Evolutionary conservation across 306 rosid genomes (phyloP).

Genomic region (Vicia villosa): DNA sequence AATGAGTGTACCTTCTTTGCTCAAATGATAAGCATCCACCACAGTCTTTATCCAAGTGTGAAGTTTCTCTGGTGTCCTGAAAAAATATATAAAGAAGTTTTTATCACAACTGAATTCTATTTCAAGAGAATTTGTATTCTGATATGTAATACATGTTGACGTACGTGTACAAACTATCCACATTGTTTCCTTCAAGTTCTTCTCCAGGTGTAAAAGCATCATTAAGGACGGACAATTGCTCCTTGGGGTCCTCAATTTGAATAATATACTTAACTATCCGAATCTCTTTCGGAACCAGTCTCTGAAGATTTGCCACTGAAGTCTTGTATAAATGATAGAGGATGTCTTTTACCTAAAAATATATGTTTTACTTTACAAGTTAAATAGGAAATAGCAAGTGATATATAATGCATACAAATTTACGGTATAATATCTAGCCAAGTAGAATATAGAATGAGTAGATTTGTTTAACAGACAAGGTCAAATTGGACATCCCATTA

Average conservation of each 20-base stretch:
- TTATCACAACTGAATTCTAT: slow-evolving; percentile 8
- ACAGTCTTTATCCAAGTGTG: slow-evolving; percentile 70
- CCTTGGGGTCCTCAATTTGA: slow-evolving; percentile 76
- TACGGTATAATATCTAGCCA: not conserved
- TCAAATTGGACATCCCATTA: slow-evolving; percentile 17
- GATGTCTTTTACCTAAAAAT: slow-evolving; percentile 72
- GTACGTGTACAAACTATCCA: slow-evolving; percentile 82
- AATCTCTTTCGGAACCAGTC: slow-evolving; percentile 81
- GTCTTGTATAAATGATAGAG: slow-evolving; percentile 81
- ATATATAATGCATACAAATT: not conserved
- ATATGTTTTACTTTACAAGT: slow-evolving; percentile 14
- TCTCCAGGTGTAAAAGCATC: slow-evolving; percentile 97
- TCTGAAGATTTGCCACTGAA: slow-evolving; percentile 82
- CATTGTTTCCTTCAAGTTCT: slow-evolving; percentile 74
- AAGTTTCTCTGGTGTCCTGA: slow-evolving; percentile 88
- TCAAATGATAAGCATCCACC: slow-evolving; percentile 77
- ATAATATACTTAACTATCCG: slow-evolving; percentile 79
- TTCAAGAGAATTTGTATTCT: not conserved
- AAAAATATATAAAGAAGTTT: slow-evolving; percentile 12
- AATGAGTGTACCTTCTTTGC: slow-evolving; percentile 79
- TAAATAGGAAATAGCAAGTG: slow-evolving; percentile 5
- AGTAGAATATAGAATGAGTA: slow-evolving; percentile 24
- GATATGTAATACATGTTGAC: slow-evolving; percentile 55
- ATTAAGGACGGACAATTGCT: slow-evolving; percentile 59
- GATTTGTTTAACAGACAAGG: slow-evolving; percentile 5